Conservation (phyloP, 495 filamentous ascomycete species). For the Astrocystis sublimbata region DNA sequence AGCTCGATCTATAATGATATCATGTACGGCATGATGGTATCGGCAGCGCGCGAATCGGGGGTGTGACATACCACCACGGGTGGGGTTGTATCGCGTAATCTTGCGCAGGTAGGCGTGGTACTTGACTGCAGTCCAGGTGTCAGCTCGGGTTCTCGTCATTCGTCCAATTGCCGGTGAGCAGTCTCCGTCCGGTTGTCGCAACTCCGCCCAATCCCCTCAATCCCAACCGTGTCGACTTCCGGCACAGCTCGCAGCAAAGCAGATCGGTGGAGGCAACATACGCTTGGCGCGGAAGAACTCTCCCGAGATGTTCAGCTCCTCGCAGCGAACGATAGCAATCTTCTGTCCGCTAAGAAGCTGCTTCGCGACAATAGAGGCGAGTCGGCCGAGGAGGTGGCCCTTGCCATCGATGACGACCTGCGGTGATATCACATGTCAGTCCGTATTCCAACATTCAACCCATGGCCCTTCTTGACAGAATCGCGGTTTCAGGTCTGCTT, state of each 20-base stretch:
- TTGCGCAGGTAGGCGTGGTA: conserved; percentile 99
- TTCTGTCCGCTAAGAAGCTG: conserved; percentile 99
- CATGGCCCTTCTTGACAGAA: neutral
- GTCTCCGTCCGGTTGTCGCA: conserved; percentile 3
- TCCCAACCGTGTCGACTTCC: neutral
- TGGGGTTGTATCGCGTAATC: conserved; percentile 99
- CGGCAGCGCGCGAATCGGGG: conserved; percentile 16
- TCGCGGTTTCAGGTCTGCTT: no score
- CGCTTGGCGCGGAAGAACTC: conserved; percentile 99
- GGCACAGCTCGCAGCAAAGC: neutral
- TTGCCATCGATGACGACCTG: conserved; percentile 99
- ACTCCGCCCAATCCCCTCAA: conserved; percentile 1
- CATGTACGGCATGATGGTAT: conserved; percentile 7
- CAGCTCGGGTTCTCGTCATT: conserved; percentile 24
- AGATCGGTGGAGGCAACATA: conserved; percentile 61
- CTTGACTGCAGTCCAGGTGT: conserved; percentile 73
- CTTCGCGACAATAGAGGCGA: conserved; percentile 98
- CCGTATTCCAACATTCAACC: neutral
- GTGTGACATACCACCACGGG: conserved; percentile 77
- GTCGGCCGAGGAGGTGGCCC: conserved; percentile 98
- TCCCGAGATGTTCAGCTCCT: conserved; percentile 99
- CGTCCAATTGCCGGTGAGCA: neutral
- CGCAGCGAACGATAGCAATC: conserved; percentile 98
- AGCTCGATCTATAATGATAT: conserved; percentile 6
- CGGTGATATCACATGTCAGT: conserved; percentile 21